Evolutionary conservation across 129 eudicot genomes (phyloP).

Genomic region (Arctium minus): DNA sequence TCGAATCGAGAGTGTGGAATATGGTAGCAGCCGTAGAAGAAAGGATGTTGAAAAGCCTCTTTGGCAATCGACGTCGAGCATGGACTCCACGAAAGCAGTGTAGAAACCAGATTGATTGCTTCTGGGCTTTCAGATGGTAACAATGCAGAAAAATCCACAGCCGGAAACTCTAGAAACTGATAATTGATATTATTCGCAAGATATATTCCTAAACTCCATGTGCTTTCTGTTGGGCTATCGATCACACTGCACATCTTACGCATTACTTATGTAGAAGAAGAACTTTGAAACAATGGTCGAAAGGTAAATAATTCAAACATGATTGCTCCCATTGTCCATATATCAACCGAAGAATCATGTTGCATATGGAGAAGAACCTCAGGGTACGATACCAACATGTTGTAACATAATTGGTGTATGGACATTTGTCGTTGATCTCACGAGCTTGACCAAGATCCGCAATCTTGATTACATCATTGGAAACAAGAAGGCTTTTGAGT

Average conservation of each 20-base stretch:
- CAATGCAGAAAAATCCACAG: too few relatives aligned
- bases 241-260: conserved; percentile 2
- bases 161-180: too few relatives aligned
- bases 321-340: conserved; percentile 28
- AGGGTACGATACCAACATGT: conserved; percentile 19
- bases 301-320: conserved; percentile 5
- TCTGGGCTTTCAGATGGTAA: too few relatives aligned
- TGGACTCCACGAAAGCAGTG: conserved; percentile 18
- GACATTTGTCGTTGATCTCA: neutral
- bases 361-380: conserved; percentile 9
- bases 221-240: neutral
- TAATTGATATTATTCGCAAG: too few relatives aligned
- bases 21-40: too few relatives aligned
- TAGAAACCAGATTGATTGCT: too few relatives aligned
- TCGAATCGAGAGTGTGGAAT: too few relatives aligned
- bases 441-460: conserved; percentile 17
- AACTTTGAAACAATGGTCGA: neutral
- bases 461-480: neutral
- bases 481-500: neutral
- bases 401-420: conserved; percentile 10
- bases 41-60: too few relatives aligned
- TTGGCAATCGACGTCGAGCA: neutral
- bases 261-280: neutral
- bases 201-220: neutral
- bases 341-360: conserved; percentile 11